Evolutionary conservation across 768 basidiomycete genomes (phyloP).

Genomic region (Boletus bicolor): DNA sequence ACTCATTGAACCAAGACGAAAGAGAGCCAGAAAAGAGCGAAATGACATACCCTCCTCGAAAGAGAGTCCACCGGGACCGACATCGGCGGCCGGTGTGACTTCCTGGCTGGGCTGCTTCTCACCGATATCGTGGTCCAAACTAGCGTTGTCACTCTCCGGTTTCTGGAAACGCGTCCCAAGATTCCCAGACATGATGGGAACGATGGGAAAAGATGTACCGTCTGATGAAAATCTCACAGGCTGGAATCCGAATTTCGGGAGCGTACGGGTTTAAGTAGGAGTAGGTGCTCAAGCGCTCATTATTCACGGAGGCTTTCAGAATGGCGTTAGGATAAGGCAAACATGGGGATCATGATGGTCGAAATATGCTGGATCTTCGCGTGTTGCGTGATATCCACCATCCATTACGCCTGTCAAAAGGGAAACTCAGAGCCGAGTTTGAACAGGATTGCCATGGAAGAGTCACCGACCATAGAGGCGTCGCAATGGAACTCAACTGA

Average conservation of each 20-base stretch:
- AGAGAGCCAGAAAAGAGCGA: neutral
- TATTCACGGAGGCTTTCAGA: too few species aligned
- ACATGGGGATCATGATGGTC: too few species aligned
- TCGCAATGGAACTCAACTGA: too few species aligned
- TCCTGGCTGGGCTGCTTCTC: neutral
- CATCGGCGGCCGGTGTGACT: constrained; percentile 13
- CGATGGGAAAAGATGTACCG: too few species aligned
- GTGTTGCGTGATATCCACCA: too few species aligned
- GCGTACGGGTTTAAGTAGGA: constrained; percentile 1
- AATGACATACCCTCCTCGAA: constrained; percentile 45
- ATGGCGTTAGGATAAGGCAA: neutral
- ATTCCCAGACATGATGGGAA: constrained; percentile 7
- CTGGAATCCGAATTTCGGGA: neutral
- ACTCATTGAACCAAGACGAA: neutral
- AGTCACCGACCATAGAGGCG: too few species aligned
- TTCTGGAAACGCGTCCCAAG: constrained; percentile 5
- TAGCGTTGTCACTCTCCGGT: neutral
- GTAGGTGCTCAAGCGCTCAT: too few species aligned
- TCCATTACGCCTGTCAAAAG: too few species aligned
- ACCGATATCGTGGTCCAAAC: neutral
- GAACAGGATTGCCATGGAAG: too few species aligned
- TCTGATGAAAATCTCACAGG: neutral
- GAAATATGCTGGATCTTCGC: too few species aligned
- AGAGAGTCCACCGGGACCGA: constrained; percentile 42
- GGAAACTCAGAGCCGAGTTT: too few species aligned